These are phyloP conservation scores for Dimargaris cristalligena DNA, from an alignment of 192 early-diverging fungal genomes.

Conservation along the genomic window DNA sequence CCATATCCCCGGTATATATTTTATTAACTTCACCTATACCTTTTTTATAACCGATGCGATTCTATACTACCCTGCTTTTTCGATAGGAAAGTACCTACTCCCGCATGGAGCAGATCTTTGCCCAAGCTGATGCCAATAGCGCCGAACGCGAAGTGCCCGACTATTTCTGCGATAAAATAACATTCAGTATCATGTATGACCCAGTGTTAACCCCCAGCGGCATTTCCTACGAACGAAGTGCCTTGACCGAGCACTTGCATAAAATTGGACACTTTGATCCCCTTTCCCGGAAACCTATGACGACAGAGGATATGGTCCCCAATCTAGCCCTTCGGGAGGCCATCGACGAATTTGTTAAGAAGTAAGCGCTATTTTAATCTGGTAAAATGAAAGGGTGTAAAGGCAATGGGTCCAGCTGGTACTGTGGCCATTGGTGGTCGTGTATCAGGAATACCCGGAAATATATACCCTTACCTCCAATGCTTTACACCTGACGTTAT, in stretches of 20 bases:
- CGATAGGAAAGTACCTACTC: no score
- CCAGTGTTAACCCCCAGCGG: constrained; percentile 43
- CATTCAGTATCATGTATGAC: constrained; percentile 72
- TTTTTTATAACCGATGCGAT: no score
- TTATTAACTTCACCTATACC: background rate
- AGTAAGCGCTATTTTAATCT: constrained; percentile 9
- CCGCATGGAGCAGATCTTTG: constrained; percentile 35
- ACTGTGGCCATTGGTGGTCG: background rate
- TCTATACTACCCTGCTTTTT: no score
- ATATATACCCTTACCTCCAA: background rate
- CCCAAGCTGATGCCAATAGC: constrained; percentile 28
- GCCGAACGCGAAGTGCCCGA: constrained; percentile 33
- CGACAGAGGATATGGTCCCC: constrained; percentile 48
- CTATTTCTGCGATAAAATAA: constrained; percentile 47
- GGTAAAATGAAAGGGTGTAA: background rate
- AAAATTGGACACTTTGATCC: constrained; percentile 78
- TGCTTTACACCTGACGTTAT: background rate
- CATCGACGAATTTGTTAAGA: constrained; percentile 38
- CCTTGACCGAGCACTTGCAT: constrained; percentile 54
- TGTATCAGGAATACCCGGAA: background rate
- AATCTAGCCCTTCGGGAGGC: constrained; percentile 59
- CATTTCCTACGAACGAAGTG: constrained; percentile 57
- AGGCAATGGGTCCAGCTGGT: background rate
- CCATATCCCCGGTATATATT: background rate
- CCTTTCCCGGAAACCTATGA: constrained; percentile 42